Conservation (phyloP, 495 filamentous ascomycete species). For the Penicillium cosmopolitanum region DNA sequence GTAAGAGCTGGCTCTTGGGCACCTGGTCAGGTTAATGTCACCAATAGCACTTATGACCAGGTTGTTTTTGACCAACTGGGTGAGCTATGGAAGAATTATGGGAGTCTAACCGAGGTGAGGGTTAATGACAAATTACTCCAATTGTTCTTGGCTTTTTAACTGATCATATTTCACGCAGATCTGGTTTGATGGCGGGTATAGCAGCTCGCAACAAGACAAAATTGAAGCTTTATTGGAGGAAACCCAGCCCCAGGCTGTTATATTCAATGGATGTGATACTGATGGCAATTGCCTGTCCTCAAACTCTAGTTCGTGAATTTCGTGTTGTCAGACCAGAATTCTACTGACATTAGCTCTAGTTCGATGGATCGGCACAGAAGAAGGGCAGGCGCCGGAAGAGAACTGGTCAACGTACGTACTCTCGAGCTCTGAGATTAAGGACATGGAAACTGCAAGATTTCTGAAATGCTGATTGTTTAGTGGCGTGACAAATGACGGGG, state of each 20-base stretch:
- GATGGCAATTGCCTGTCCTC: constrained; percentile 11
- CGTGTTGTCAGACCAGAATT: not conserved
- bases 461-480: constrained; percentile 1
- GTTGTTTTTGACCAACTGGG: constrained; percentile 15
- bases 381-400: constrained; percentile 13
- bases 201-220: constrained; percentile 12
- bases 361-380: constrained; percentile 17
- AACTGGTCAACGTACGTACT: constrained; percentile 17
- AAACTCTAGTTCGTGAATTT: constrained; percentile 9
- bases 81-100: constrained; percentile 17
- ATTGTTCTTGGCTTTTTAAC: not conserved
- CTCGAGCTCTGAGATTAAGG: not conserved
- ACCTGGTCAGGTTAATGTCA: constrained; percentile 15
- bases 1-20: constrained; percentile 12
- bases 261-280: constrained; percentile 18
- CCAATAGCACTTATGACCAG: constrained; percentile 18
- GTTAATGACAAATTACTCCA: not conserved
- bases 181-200: constrained; percentile 21
- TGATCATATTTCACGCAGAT: constrained; percentile 1
- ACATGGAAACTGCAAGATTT: not conserved
- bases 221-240: constrained; percentile 11
- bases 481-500: constrained; percentile 14
- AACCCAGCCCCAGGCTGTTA: constrained; percentile 13
- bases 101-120: constrained; percentile 13
- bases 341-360: constrained; percentile 3